Percentiles rank a stretch among this genome's conserved stretches.
Conservation (phyloP, 2,329 filamentous ascomycete species). For the Elsinoe ampelina region DNA sequence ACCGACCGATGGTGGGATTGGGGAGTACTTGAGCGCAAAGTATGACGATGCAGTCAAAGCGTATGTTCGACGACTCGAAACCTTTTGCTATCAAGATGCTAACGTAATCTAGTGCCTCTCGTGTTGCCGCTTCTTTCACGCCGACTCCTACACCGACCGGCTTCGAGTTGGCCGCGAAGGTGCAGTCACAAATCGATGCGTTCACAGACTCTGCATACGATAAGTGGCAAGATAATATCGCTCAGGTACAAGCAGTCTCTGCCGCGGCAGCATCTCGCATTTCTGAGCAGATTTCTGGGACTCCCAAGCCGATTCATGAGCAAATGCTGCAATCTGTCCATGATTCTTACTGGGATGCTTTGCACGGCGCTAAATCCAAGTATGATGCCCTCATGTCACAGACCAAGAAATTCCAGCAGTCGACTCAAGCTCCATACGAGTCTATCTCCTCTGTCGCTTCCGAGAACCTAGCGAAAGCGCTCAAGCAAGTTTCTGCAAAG, state of each 20-base stretch:
- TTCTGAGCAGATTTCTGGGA: slow-evolving; percentile 58
- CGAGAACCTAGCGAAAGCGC: slow-evolving; percentile 59
- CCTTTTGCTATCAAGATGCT: background rate
- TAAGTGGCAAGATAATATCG: slow-evolving; percentile 57
- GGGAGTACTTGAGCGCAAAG: slow-evolving; percentile 44
- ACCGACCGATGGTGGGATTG: slow-evolving; percentile 35
- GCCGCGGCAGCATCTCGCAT: slow-evolving; percentile 57
- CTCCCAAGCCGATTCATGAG: slow-evolving; percentile 59
- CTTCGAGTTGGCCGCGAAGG: slow-evolving; percentile 30
- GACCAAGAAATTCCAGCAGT: slow-evolving; percentile 35
- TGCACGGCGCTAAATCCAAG: slow-evolving; percentile 52
- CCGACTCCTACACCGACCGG: slow-evolving; percentile 38
- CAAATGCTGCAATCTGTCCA: slow-evolving; percentile 61
- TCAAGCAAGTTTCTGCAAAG: slow-evolving; percentile 60
- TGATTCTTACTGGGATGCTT: slow-evolving; percentile 56
- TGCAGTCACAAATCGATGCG: slow-evolving; percentile 31
- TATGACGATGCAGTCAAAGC: slow-evolving; percentile 50
- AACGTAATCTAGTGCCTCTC: slow-evolving; percentile 37
- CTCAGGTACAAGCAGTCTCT: slow-evolving; percentile 58
- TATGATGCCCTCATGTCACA: slow-evolving; percentile 48
- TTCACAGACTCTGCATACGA: slow-evolving; percentile 42
- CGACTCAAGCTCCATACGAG: slow-evolving; percentile 41
- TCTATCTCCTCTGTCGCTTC: slow-evolving; percentile 60
- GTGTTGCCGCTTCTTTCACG: slow-evolving; percentile 41
- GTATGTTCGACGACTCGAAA: slow-evolving; percentile 29